Evolutionary conservation across 768 basidiomycete species (phyloP), one percentile per base, ranked within the genome.

Genomic region (Postia placenta): DNA sequence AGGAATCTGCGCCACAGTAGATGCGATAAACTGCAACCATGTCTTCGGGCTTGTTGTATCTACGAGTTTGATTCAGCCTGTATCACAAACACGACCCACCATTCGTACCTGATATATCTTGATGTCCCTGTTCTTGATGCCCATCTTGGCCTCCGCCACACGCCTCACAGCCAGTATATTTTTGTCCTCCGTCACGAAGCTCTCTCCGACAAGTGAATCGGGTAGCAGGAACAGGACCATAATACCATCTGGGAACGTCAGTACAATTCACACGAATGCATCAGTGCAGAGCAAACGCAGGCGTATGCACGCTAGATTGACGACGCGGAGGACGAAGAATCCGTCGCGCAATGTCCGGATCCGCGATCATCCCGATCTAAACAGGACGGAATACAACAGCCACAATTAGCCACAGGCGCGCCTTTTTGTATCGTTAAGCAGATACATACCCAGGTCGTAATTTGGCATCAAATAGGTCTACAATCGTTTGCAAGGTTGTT

Each of bases 71-170:
- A 39, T 39, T 22, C 7, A 9, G 7, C 7, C 17, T 22, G 38
- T 39, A n/a, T n/a, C 20, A 19, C 19, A 7, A 9, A 22, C 20
- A 22, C 20, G 17, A 19, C 20, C 7, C 38, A 39, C 11, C 6
- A 9, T 17, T 19, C 22, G 19, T 20, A 69, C 60, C 51, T 71
- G 70, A 40, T 65, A 64, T 40, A 44, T 40, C 50, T 70, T 70
- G 61, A 70, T 68, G 23, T 60, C 54, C 30, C 60, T 68, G 51
- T 67, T 67, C 56, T 71, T 70, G 27, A 60, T 64, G 11, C 66
- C 64, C 14, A 53, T 56, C 57, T 61, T 51, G 2, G 48, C 66
- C 25, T 55, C 56, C 1, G 70, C 66, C 2, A 70, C 67, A n/a
- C 70, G 63, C 53, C 67, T 64, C 22, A 69, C 61, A 3, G 65